Conservation (phyloP, 768 basidiomycete genomes). For the Rhizopogon roseolus region DNA sequence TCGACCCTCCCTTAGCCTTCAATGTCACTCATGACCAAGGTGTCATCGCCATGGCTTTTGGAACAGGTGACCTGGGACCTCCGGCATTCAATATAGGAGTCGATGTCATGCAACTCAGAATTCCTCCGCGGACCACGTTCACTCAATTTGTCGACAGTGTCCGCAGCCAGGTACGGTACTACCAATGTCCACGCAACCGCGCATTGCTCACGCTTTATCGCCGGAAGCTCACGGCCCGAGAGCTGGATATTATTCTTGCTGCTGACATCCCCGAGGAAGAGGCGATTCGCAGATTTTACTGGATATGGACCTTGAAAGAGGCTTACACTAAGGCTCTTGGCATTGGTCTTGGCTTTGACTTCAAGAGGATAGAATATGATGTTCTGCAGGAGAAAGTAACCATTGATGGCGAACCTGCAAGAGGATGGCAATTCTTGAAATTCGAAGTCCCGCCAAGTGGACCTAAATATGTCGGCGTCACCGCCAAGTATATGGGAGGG, state of each 20-base stretch:
- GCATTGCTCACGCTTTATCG: slow-evolving; percentile 7
- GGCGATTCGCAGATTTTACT: slow-evolving; percentile 62
- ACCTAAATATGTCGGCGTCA: slow-evolving; percentile 61
- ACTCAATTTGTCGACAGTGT: slow-evolving; percentile 58
- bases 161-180: slow-evolving; percentile 52
- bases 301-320: slow-evolving; percentile 90
- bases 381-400: slow-evolving; percentile 43
- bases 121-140: slow-evolving; percentile 56
- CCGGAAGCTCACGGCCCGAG: slow-evolving; percentile 36
- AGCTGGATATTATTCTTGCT: slow-evolving; percentile 28
- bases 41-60: slow-evolving; percentile 62
- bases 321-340: slow-evolving; percentile 90
- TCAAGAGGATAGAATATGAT: slow-evolving; percentile 71
- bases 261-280: slow-evolving; percentile 40
- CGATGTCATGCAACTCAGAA: slow-evolving; percentile 74
- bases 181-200: no score
- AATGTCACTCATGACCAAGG: slow-evolving; percentile 82
- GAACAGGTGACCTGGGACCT: slow-evolving; percentile 42
- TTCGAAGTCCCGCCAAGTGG: slow-evolving; percentile 47
- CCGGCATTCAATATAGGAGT: slow-evolving; percentile 61
- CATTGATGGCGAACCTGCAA: slow-evolving; percentile 52
- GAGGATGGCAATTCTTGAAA: slow-evolving; percentile 66
- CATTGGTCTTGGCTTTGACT: slow-evolving; percentile 77
- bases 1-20: slow-evolving; percentile 60
- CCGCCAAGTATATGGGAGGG: slow-evolving; percentile 56